Base-by-base conservation (phyloP, 331 rosid genomes). In the Phaseolus coccineus region DNA sequence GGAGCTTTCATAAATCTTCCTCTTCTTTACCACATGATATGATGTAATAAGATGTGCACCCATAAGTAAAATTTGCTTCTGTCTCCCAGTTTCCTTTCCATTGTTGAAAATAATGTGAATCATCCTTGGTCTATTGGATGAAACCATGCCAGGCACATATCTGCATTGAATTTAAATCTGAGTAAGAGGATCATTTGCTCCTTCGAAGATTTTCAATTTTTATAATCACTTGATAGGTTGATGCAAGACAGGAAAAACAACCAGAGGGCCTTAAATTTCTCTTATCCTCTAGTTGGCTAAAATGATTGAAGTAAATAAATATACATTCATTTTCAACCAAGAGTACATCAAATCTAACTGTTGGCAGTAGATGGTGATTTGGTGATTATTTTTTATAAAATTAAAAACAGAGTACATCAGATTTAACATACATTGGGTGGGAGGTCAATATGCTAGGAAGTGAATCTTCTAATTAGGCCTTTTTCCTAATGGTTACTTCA, bases 41-140 rank as follows among this genome's bases (percentile, higher is more conserved):
- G 39, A 24, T 35, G 37, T 53, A 16, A 71, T 50, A 31, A 8
- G 31, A 39, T 37, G 42, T 42, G 3, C 1, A 16, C 19, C 13
- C 56, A 57, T 37, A 3, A 56, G 25, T 3, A 72, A 40, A 25
- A 40, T 1, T 16, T 57, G 68, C 52, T 27, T n/a, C n/a, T 1
- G 6, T 27, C 40, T 14, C 27, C 69, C 48, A 50, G 42, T 80
- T 63, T 39, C 35, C 79, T 27, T 35, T 63, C 13, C 62, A 65
- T 22, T 28, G 63, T 33, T 48, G 10, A 76, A 39, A 47, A 19
- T 47, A 1, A 8, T 19, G 33, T 22, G 33, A 63, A 42, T 59
- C 40, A 6, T 57, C 50, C 8, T 33, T 11, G 56, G 71, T 80
- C 71, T 10, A n/a, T 55, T 68, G 59, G 58, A 78, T 24, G 37